These are phyloP conservation scores for Cardiospermum halicacabum DNA, from an alignment of 345 rosid genomes.

Conservation along the genomic window DNA sequence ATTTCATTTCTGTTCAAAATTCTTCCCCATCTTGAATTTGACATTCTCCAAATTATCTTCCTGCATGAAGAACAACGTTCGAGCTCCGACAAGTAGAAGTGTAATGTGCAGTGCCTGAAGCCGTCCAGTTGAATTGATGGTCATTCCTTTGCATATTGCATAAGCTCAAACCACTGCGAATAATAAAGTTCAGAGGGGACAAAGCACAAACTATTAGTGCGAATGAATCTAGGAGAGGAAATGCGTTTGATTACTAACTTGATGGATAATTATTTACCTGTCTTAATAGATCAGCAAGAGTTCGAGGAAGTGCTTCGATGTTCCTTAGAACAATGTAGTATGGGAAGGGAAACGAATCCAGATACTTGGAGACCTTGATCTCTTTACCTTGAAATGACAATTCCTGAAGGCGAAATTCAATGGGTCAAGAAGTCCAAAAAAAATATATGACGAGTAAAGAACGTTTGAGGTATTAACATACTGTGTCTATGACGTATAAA, in stretches of 20 bases:
- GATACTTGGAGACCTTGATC: slow-evolving; percentile 43
- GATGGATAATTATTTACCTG: slow-evolving; percentile 47
- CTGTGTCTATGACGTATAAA: background rate
- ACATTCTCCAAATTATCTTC: background rate
- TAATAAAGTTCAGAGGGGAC: slow-evolving; percentile 5
- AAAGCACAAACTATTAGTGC: background rate
- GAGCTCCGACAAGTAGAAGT: background rate
- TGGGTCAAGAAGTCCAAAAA: background rate
- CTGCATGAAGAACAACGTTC: background rate
- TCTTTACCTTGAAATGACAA: slow-evolving; percentile 38
- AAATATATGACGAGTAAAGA: background rate
- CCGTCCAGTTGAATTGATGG: background rate
- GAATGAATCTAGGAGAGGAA: background rate
- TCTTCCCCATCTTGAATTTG: background rate
- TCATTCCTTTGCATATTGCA: slow-evolving; percentile 65
- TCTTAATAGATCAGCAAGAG: slow-evolving; percentile 80
- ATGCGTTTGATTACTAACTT: too few relatives aligned
- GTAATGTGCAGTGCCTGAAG: background rate
- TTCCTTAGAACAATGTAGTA: slow-evolving; percentile 75
- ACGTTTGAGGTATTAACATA: background rate
- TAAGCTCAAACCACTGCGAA: slow-evolving; percentile 92
- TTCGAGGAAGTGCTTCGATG: slow-evolving; percentile 77
- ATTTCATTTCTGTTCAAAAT: slow-evolving; percentile 3
- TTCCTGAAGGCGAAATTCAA: slow-evolving; percentile 37
- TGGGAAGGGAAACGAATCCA: slow-evolving; percentile 94